These are phyloP conservation scores for Begonia fuchsioides DNA, from an alignment of 306 rosid species.

Conservation along the genomic window DNA sequence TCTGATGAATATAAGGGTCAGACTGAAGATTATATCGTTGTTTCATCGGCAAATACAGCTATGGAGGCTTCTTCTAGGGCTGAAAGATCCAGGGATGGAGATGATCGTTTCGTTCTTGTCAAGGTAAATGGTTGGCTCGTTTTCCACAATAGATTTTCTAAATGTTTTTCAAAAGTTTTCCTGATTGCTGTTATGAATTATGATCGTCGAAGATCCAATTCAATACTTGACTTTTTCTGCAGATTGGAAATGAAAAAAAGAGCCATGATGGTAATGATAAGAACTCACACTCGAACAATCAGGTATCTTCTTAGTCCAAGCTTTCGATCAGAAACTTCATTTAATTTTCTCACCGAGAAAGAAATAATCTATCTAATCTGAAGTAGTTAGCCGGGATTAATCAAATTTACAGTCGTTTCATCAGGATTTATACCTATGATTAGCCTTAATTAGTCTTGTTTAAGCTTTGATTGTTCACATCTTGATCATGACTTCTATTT, in stretches of 20 bases:
- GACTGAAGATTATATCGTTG: constrained; percentile 4
- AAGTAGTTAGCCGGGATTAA: too few species aligned
- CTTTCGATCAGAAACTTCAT: too few species aligned
- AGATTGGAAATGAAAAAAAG: constrained; percentile 11
- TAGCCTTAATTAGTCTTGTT: not conserved
- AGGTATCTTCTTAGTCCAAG: not conserved
- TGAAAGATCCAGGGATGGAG: constrained; percentile 11
- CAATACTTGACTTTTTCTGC: not conserved
- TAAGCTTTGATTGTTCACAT: not conserved
- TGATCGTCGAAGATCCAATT: not conserved
- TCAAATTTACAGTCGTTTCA: not conserved
- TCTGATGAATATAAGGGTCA: too few species aligned
- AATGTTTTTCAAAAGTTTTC: not conserved
- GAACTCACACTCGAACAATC: constrained; percentile 8
- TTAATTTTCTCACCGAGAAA: too few species aligned
- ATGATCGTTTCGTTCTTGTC: constrained; percentile 1
- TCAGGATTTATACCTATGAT: not conserved
- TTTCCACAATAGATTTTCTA: not conserved
- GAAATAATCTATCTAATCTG: not conserved
- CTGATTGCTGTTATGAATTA: too few species aligned
- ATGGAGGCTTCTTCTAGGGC: not conserved
- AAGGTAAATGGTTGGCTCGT: constrained; percentile 25
- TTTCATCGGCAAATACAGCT: constrained; percentile 1
- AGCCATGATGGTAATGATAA: constrained; percentile 2
- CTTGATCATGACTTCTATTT: not conserved